Evolutionary conservation across 495 filamentous ascomycete species (phyloP), one percentile per base, ranked within the genome.

Genomic region (Hypoxylon perforatum): DNA sequence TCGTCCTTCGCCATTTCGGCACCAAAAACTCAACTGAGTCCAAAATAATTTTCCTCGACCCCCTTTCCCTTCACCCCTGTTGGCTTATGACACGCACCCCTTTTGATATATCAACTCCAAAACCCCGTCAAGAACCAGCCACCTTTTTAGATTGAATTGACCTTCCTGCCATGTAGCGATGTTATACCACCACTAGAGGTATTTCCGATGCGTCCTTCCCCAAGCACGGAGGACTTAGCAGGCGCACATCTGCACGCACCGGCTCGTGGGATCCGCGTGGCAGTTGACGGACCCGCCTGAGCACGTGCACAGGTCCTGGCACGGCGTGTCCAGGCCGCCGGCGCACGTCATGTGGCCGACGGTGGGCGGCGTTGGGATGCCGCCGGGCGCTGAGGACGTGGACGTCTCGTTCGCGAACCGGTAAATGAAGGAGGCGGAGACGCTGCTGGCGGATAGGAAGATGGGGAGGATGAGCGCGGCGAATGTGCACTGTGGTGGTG

Each of bases 261-360:
- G 65, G 33, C 57, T 61, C 15, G 69, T 65, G 0, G 69, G 69
- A 57, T 72, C 69, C 2, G 53, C 57, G 38, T 72, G 69, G 57
- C 69, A 72, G n/a, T 36, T 60, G 22, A 69, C 56, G 7, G n/a
- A 7, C 11, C 41, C 57, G 22, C 17, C n/a, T 28, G 52, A 21
- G 61, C 69, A 72, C 15, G 19, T 22, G 25, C 69, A 72, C 49
- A 72, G 30, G 58, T 57, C 54, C 18, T 56, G 36, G 54, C 69
- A 72, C 19, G 59, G 69, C 38, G n/a, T 33, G 33, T 55, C 61
- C 12, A 72, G 54, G 65, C 69, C 60, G 19, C 46, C 69, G 36
- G 22, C 36, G 65, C 69, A 72, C 1, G 44, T 21, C 69, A 72
- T 69, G 21, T 47, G 52, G 47, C 28, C 42, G 17, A 21, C 21